Base-by-base conservation (phyloP, 306 rosid genomes). In the Alnus rubra region DNA sequence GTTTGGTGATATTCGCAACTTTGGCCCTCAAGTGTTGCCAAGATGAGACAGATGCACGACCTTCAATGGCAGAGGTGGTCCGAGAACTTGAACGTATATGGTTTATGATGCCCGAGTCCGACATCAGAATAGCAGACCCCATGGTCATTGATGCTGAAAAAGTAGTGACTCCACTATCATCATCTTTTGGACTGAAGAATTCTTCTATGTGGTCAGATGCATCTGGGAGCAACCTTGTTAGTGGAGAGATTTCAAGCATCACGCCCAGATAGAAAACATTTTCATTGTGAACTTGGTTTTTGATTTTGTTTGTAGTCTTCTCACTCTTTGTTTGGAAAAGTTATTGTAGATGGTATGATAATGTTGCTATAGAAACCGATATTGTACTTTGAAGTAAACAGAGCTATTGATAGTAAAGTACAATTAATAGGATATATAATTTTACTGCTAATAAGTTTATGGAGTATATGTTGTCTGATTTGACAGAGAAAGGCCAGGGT, bases 221-320 rank as follows among this genome's bases (percentile, higher is more conserved):
- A 55, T 96, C 98, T 2, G 92, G 93, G 63, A 93, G 94, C 81
- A 84, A 89, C 82, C 99, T 96, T 74, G 89, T 87, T 59, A 96
- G 99, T 83, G 96, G 90, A 78, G 91, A 82, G 13, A 35, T 88
- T 59, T 97, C 98, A 42, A 87, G 90, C 87, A 96, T 96, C 78
- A 86, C 64, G 3, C 99, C 99, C 65, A 93, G 99, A 82, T 96
- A 93, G 84, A 74, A 77, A 74, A 47, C 23, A 58, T 73, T 35
- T 52, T 42, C 45, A 5, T 42, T 42, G 6, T 52, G 7, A 52
- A 13, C 56, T 52, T 2, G 19, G 56, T 52, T 13, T 55, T 23
- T n/a, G 28, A 55, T n/a, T 19, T 55, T 42, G 31, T 55, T 7
- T n/a, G n/a, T 7, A n/a, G 62, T 55, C 62, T 55, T 55, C 2